These are phyloP conservation scores for Hypoxylon sp. DNA, from an alignment of 2,329 filamentous ascomycete genomes.

Conservation along the genomic window DNA sequence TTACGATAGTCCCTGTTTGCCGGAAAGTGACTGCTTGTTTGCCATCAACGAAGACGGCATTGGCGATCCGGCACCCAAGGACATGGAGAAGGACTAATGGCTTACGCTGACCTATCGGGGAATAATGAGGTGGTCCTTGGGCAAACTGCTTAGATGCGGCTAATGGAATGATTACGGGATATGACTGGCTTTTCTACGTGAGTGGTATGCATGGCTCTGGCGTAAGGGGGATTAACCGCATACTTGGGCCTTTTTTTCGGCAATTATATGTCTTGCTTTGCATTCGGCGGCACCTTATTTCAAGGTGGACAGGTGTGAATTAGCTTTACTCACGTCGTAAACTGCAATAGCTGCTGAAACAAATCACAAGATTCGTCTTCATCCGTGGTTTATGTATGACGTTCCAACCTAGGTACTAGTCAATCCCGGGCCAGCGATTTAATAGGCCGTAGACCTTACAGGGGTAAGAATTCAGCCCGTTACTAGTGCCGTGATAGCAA, in stretches of 20 bases:
- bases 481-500: conserved; percentile 22
- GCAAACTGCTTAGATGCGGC: not conserved
- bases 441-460: conserved; percentile 11
- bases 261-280: conserved; percentile 24
- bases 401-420: not conserved
- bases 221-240: conserved; percentile 33
- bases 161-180: conserved; percentile 40
- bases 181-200: conserved; percentile 38
- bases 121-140: conserved; percentile 2
- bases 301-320: conserved; percentile 15
- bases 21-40: conserved; percentile 96
- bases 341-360: conserved; percentile 8
- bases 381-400: not conserved
- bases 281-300: conserved; percentile 16
- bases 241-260: conserved; percentile 26
- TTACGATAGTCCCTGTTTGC: conserved; percentile 97
- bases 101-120: not conserved
- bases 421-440: conserved; percentile 12
- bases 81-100: conserved; percentile 79
- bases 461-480: conserved; percentile 17
- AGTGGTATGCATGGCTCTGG: conserved; percentile 47
- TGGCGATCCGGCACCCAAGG: conserved; percentile 94
- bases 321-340: conserved; percentile 10
- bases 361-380: conserved; percentile 16
- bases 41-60: conserved; percentile 98